Conservation (phyloP, 2,329 filamentous ascomycete genomes). For the Apiospora rasikravindrae region DNA sequence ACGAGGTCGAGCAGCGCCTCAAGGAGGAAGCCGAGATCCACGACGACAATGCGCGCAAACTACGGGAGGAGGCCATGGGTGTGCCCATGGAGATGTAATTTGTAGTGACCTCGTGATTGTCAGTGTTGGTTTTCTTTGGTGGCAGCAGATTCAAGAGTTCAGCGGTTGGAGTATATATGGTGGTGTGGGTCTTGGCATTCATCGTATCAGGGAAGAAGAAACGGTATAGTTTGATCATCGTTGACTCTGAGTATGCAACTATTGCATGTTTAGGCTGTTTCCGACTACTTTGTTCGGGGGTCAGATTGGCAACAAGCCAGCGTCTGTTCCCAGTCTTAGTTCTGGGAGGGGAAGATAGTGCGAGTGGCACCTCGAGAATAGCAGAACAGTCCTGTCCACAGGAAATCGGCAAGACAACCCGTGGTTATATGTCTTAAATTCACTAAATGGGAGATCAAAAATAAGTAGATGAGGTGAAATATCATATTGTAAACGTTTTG, state of each 20-base stretch:
- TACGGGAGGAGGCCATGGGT: conserved; percentile 63
- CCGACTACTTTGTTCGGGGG: background rate
- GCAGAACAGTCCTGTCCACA: background rate
- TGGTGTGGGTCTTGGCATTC: background rate
- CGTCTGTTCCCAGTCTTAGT: background rate
- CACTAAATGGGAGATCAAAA: background rate
- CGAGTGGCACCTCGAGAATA: background rate
- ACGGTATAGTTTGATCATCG: background rate
- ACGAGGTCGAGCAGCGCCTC: conserved; percentile 71
- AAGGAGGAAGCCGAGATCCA: conserved; percentile 68
- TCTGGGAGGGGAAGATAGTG: background rate
- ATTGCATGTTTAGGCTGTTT: background rate
- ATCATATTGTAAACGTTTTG: background rate
- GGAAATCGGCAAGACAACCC: background rate
- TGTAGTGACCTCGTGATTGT: background rate
- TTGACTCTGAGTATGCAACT: background rate
- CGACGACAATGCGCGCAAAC: conserved; percentile 57
- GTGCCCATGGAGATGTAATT: conserved; percentile 56
- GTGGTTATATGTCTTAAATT: background rate
- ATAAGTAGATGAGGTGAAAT: too few species aligned
- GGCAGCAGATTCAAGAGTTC: background rate
- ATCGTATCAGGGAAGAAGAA: background rate
- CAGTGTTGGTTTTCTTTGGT: background rate
- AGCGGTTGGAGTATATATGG: background rate
- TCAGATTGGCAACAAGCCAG: background rate